These are phyloP conservation scores for Ascocoryne sarcoides DNA, from an alignment of 2,329 filamentous ascomycete species.

Conservation along the genomic window DNA sequence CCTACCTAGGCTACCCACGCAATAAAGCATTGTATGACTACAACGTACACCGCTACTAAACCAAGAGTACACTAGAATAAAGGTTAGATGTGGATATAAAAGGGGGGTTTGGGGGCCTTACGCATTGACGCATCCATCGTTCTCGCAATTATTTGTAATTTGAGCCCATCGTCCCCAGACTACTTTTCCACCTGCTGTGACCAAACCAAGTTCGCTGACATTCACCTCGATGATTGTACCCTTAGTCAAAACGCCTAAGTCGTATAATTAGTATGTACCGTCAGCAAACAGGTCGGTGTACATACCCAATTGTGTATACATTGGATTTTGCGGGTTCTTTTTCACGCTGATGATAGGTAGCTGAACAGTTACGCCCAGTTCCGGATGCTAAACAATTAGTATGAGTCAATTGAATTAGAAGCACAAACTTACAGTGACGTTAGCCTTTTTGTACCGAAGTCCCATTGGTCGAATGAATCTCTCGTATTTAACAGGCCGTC, in stretches of 20 bases:
- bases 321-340: slow-evolving; percentile 80
- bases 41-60: too few species aligned
- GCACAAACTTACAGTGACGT: slow-evolving; percentile 39
- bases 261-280: too few species aligned
- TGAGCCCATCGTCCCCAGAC: slow-evolving; percentile 81
- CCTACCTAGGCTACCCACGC: too few species aligned
- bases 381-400: slow-evolving; percentile 43
- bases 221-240: slow-evolving; percentile 87
- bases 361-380: slow-evolving; percentile 80
- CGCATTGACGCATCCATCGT: slow-evolving; percentile 20
- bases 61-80: too few species aligned
- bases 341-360: slow-evolving; percentile 66
- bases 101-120: too few species aligned
- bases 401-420: slow-evolving; percentile 23
- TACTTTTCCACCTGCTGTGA: slow-evolving; percentile 85
- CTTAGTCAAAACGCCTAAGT: slow-evolving; percentile 70
- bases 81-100: too few species aligned
- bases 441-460: slow-evolving; percentile 70
- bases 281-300: slow-evolving; percentile 2
- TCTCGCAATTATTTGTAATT: slow-evolving; percentile 39
- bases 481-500: slow-evolving; percentile 68
- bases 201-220: slow-evolving; percentile 81
- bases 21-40: too few species aligned
- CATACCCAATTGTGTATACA: slow-evolving; percentile 70
- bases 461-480: slow-evolving; percentile 69